phyloP scores from a whole-genome alignment of 2,329 filamentous ascomycete genomes.

The Clonostachys rhizophaga region DNA sequence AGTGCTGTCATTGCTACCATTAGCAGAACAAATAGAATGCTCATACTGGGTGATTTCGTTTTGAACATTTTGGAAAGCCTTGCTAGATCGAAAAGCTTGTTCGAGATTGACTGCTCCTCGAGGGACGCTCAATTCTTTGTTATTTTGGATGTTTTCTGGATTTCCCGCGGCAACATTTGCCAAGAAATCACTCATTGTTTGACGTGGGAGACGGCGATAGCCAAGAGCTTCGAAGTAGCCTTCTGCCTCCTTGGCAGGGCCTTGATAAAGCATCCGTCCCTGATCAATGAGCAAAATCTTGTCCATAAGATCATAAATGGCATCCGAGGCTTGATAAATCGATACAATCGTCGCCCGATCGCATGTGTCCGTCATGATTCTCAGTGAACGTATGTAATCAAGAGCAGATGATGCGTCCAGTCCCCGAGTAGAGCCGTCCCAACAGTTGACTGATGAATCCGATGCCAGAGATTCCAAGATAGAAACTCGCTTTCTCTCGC shows the following conservation, averaged over 20 bases:
- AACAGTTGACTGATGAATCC: slow-evolving; percentile 28
- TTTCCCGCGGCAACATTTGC: slow-evolving; percentile 1
- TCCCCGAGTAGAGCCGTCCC: slow-evolving; percentile 51
- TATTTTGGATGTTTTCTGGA: too few relatives aligned
- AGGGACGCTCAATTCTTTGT: background rate
- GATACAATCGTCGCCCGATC: slow-evolving; percentile 44
- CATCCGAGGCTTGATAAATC: slow-evolving; percentile 69
- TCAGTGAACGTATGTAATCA: slow-evolving; percentile 65
- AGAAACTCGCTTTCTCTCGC: slow-evolving; percentile 73
- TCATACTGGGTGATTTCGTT: slow-evolving; percentile 40
- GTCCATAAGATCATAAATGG: slow-evolving; percentile 67
- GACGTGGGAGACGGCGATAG: slow-evolving; percentile 1
- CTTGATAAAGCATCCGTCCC: slow-evolving; percentile 35
- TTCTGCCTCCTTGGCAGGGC: slow-evolving; percentile 1
- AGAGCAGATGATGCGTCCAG: slow-evolving; percentile 70
- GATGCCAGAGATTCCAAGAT: slow-evolving; percentile 75
- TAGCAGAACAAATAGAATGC: background rate
- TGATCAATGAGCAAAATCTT: slow-evolving; percentile 71
- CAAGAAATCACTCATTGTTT: slow-evolving; percentile 4
- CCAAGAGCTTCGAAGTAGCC: slow-evolving; percentile 2
- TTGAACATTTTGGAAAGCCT: slow-evolving; percentile 50
- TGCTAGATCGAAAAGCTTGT: slow-evolving; percentile 55
- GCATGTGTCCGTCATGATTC: slow-evolving; percentile 57
- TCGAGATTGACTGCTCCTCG: slow-evolving; percentile 53
- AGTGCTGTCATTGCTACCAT: background rate